phyloP scores from a whole-genome alignment of 1,139 yeast species.

The Candida albicans region DNA sequence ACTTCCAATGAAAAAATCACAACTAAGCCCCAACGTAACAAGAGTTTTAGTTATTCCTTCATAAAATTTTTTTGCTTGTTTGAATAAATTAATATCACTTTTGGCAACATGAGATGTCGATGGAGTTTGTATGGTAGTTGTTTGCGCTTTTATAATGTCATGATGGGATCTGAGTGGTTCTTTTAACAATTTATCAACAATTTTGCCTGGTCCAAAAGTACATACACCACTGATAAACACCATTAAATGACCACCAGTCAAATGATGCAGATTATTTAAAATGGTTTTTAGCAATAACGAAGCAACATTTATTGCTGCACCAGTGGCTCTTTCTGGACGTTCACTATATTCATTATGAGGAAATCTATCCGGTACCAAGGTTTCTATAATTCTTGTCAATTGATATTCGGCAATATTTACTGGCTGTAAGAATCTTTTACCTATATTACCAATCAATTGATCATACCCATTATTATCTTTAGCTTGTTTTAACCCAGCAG shows the following conservation, averaged over 20 bases:
- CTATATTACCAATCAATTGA: conserved; percentile 27
- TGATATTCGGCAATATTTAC: conserved; percentile 56
- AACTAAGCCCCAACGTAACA: conserved; percentile 48
- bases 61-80: conserved; percentile 44
- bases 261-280: conserved; percentile 32
- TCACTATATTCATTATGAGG: conserved; percentile 44
- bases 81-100: conserved; percentile 33
- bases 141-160: conserved; percentile 49
- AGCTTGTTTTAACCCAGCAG: conserved; percentile 8
- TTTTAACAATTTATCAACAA: conserved; percentile 48
- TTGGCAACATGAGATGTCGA: conserved; percentile 23
- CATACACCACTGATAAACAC: conserved; percentile 62
- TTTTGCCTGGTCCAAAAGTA: conserved; percentile 57
- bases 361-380: conserved; percentile 53
- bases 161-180: conserved; percentile 62
- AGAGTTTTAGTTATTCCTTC: conserved; percentile 41
- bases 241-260: conserved; percentile 61
- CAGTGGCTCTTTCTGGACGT: conserved; percentile 62
- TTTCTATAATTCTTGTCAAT: conserved; percentile 53
- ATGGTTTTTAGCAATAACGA: conserved; percentile 47
- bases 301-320: conserved; percentile 66
- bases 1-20: conserved; percentile 60
- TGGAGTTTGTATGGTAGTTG: conserved; percentile 30
- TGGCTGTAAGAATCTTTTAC: conserved; percentile 46
- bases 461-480: conserved; percentile 11